These are phyloP conservation scores for Alternaria ventricosa DNA, from an alignment of 2,329 filamentous ascomycete species.

Conservation along the genomic window DNA sequence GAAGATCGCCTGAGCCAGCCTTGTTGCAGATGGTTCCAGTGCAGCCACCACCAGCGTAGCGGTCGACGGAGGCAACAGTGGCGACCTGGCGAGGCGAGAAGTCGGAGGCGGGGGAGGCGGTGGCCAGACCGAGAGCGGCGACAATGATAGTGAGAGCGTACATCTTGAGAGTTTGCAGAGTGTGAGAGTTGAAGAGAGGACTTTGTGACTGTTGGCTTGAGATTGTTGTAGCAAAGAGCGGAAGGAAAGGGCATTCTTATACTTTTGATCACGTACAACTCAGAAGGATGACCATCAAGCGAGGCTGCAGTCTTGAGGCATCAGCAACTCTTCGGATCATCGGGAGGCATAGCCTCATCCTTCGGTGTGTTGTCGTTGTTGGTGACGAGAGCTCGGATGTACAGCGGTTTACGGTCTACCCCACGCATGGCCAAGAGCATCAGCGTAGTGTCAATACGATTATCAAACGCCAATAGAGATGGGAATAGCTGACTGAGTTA, in stretches of 20 bases:
- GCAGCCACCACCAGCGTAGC: conserved; percentile 15
- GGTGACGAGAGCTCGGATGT: not conserved
- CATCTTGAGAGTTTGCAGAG: not conserved
- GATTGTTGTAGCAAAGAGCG: not conserved
- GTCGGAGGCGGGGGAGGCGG: conserved; percentile 7
- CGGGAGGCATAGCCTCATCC: not conserved
- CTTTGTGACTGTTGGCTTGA: not conserved
- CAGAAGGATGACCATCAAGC: not conserved
- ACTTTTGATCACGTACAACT: not conserved
- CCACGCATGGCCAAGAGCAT: not conserved
- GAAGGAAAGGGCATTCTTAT: not conserved
- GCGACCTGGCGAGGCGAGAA: conserved; percentile 8
- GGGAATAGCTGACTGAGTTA: not conserved
- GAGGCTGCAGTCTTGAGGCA: not conserved
- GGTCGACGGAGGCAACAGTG: conserved; percentile 20
- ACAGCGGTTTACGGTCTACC: not conserved
- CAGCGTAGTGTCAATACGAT: not conserved
- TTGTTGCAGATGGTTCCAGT: conserved; percentile 20
- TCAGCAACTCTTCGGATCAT: not conserved
- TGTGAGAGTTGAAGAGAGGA: not conserved
- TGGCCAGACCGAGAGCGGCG: conserved; percentile 9
- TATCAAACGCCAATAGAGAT: not conserved
- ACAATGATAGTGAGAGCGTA: conserved; percentile 9
- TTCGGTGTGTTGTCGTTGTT: not conserved
- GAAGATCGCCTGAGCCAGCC: conserved; percentile 19